These are phyloP conservation scores for Purshia tridentata DNA, from an alignment of 306 rosid species.

Conservation along the genomic window DNA sequence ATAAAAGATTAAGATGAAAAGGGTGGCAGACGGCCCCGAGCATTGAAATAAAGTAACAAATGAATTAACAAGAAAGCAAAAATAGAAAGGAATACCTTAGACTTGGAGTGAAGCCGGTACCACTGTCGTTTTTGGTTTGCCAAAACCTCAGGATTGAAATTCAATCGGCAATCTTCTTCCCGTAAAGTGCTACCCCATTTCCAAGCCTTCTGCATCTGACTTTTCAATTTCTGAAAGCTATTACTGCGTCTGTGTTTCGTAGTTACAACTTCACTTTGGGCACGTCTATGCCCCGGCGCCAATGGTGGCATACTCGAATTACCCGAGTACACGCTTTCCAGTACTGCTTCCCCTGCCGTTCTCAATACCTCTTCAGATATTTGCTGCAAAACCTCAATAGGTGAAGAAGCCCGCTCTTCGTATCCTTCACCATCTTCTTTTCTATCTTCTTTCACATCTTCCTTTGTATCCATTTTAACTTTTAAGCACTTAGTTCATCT, in stretches of 20 bases:
- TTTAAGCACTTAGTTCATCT: conserved; percentile 44
- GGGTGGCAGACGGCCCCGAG: too few relatives aligned
- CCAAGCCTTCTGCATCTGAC: conserved; percentile 70
- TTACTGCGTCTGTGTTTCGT: conserved; percentile 40
- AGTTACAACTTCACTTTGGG: conserved; percentile 56
- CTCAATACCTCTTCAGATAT: conserved; percentile 60
- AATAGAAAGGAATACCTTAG: conserved; percentile 49
- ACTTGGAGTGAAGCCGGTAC: conserved; percentile 86
- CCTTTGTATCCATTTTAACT: conserved; percentile 62
- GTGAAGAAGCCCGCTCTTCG: conserved; percentile 50
- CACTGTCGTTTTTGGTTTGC: conserved; percentile 96
- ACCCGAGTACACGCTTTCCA: conserved; percentile 40
- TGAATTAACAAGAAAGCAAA: background rate
- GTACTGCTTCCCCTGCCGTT: conserved; percentile 70
- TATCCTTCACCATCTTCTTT: conserved; percentile 36
- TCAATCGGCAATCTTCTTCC: conserved; percentile 41
- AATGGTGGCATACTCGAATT: conserved; percentile 34
- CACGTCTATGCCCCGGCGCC: conserved; percentile 56
- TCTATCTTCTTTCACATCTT: conserved; percentile 29
- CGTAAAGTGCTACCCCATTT: conserved; percentile 50
- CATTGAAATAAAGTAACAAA: too few relatives aligned
- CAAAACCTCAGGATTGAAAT: conserved; percentile 83
- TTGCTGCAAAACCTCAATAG: conserved; percentile 55
- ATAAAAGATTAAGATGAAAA: too few relatives aligned
- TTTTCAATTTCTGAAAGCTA: conserved; percentile 65